Base-by-base conservation (phyloP, 164 flowering plant species). In the Aristolochia californica region DNA sequence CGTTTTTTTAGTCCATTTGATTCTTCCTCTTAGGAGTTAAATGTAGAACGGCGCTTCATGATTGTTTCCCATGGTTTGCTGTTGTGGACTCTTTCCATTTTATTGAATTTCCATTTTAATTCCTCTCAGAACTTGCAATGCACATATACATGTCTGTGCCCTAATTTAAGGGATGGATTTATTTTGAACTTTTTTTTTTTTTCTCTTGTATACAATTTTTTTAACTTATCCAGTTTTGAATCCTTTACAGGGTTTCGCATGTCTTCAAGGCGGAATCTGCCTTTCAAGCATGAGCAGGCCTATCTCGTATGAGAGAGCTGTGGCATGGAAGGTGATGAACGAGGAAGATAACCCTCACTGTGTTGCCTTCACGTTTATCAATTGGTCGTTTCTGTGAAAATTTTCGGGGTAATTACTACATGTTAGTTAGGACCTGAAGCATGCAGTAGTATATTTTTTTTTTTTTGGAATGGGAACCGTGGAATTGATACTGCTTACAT, bases 271-370 rank as follows among this genome's bases (percentile, higher is more conserved):
- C 2, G 97, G 97, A 1, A 76, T 93, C 16, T 93, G 99, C 48
- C 53, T 83, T 45, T 93, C 99, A n/a, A 93, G 96, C 96, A 93
- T 93, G 99, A 91, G 99, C 9, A 78, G 99, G 63, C 91, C 97
- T 1, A 78, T 93, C 15, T 87, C 99, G 0, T 89, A 83, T 26
- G 97, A 93, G 72, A 78, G 88, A 60, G 99, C 94, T 0, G 89
- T 93, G 54, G 99, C 94, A 25, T 93, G 99, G 99, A 93, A 93
- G 69, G 97, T 93, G 43, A 40, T 87, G 72, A 83, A 87, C 45
- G 91, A 87, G 56, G 96, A 85, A 47, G 96, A 93, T 13, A 76
- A 61, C 45, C 80, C 88, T n/a, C 97, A 93, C 57, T 93, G 99
- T 78, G 75, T 93, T 57, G 88, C 93, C 69, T 87, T 93, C 59